phyloP scores from a whole-genome alignment of 176 grass and related monocot genomes.

The Hsuehochloa calcarea region DNA sequence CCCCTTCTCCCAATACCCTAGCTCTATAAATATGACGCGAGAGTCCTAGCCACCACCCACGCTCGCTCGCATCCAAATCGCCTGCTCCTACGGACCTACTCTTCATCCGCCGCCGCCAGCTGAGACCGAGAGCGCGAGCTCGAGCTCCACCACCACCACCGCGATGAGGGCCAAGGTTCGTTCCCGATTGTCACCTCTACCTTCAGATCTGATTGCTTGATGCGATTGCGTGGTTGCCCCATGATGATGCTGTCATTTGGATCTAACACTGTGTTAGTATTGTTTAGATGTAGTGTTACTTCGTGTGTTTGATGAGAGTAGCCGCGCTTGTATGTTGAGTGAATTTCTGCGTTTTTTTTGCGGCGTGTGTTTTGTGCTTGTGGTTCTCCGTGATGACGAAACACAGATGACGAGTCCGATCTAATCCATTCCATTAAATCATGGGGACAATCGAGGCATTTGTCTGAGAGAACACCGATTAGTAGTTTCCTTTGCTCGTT shows the following conservation, averaged over 20 bases:
- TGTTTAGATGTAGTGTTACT: not conserved
- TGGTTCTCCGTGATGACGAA: conserved; percentile 34
- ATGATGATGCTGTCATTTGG: not conserved
- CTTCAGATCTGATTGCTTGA: not conserved
- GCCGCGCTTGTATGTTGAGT: not conserved
- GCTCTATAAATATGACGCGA: conserved; percentile 19
- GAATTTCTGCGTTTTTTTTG: not conserved
- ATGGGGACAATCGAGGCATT: conserved; percentile 67
- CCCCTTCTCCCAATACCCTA: not conserved
- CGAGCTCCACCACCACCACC: not conserved
- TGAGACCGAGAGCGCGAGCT: not conserved
- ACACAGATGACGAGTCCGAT: conserved; percentile 65
- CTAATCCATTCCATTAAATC: conserved; percentile 55
- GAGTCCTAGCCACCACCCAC: not conserved
- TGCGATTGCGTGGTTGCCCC: not conserved
- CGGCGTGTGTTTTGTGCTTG: not conserved
- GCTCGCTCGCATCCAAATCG: not conserved
- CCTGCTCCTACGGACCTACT: not conserved
- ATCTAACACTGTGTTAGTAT: not conserved
- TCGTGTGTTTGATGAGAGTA: not conserved
- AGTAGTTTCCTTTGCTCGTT: not conserved
- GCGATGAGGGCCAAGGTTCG: conserved; percentile 64
- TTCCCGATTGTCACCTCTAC: fast-evolving
- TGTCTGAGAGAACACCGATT: conserved; percentile 54
- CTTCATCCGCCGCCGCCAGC: not conserved